Evolutionary conservation across 2,329 filamentous ascomycete genomes (phyloP), one percentile per base, ranked within the genome.

Genomic region (Colletotrichum orbiculare): DNA sequence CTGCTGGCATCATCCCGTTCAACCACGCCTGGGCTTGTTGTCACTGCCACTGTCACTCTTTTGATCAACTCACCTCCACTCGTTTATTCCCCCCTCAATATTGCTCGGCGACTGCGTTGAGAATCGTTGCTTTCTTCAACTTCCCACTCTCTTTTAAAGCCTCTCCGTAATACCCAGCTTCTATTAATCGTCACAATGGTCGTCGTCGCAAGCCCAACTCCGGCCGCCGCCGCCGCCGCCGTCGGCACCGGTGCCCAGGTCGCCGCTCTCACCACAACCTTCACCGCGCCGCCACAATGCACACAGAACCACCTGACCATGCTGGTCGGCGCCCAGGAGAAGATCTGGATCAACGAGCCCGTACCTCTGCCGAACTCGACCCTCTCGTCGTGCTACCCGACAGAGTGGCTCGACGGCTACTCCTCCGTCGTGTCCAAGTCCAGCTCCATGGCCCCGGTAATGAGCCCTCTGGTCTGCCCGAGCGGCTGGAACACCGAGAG

Each of bases 261-360:
- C n/a, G 58, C 56, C 13, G 58, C 62, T 4, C 47, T 65, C 39
- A 65, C 58, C 58, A 65, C 62, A 35, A 62, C 62, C 37, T 65
- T 65, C 37, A 62, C 62, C 4, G 50, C 62, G 17, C 62, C 62
- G 46, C 58, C 62, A 2, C 43, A 65, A 8, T 65, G 62, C 42
- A 15, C 52, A 35, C 57, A 65, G 46, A 56, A 65, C 41, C 62
- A 65, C 47, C 25, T 65, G 58, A 65, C 62, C 13, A 65, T 65
- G 62, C 11, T 65, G 39, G 62, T 65, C 15, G 62, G 62, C 58
- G 62, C 62, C 41, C 52, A 56, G 9, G 62, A 65, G 58, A 65
- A 65, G 58, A 65, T 65, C 47, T 65, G 62, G 62, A 65, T 65
- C 33, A 65, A 65, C 37, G 62, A 65, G 46, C 62, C 62, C 8